Base-by-base conservation (phyloP, 78 protist species). In the Dictyostelium discoideum region DNA sequence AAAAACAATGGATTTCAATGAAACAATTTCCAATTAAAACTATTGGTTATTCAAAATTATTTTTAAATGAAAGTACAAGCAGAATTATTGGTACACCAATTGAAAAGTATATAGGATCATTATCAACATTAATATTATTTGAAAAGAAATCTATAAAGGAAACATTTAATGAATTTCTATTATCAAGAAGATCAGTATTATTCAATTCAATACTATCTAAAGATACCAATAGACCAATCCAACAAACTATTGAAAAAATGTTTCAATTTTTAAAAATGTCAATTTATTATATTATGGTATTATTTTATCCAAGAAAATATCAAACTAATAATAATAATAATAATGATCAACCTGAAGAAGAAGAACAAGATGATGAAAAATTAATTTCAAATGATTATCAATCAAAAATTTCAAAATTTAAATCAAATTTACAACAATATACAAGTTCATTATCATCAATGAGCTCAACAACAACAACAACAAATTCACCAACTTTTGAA, bases 11-110 rank as follows among this genome's bases (percentile, higher is more conserved):
- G 88, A 18, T 46, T 6, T 67, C 65, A 13, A 90, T 90, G 26
- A 50, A 90, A 83, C 86, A 90, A 48, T 82, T 90, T n/a, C 95
- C 95, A 67, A 26, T 8, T 13, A 90, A 90, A 44, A 60, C 88
- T 2, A 32, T 73, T 32, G 37, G 26, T 14, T 57, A 77, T 46
- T 85, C 95, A 32, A 24, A 48, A 67, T 77, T n/a, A 18, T 90
- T 60, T 65, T 39, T 88, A 29, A 80, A 65, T 40, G 81, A 74
- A 74, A 26, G 39, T 24, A 18, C 81, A 74, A 74, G 39, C n/a
- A 67, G 74, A 29, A 18, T 7, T 0, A 20, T 14, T 65, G 20
- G 46, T 6, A 81, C 60, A 37, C 60, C 95, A 32, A 90, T 82
- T 39, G 95, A 90, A 46, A 85, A 90, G n/a, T 82, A 82, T 50